Evolutionary conservation across 2,329 filamentous ascomycete genomes (phyloP).

Genomic region (Cladosporium sp.): DNA sequence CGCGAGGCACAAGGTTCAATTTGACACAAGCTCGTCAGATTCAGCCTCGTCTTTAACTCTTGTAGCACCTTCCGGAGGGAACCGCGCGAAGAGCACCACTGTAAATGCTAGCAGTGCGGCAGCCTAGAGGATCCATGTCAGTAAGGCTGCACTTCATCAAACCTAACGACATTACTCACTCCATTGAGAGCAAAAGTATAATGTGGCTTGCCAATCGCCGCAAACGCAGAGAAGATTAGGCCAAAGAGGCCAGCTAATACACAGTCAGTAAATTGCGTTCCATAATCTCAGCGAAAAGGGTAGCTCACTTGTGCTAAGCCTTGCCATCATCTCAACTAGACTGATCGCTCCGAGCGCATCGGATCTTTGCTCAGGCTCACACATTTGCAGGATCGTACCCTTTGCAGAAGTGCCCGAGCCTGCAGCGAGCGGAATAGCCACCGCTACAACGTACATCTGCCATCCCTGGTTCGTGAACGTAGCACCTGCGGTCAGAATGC

Average conservation of each 20-base stretch:
- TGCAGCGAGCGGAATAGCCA: constrained; percentile 66
- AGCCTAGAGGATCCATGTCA: constrained; percentile 30
- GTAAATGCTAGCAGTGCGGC: constrained; percentile 56
- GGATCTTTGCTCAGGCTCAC: constrained; percentile 58
- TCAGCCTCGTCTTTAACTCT: neutral
- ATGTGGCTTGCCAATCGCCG: constrained; percentile 59
- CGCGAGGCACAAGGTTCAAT: neutral
- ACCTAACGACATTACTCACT: neutral
- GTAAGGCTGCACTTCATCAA: neutral
- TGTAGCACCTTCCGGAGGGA: constrained; percentile 46
- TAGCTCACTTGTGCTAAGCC: constrained; percentile 53
- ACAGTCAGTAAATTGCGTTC: constrained; percentile 14
- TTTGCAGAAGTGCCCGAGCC: constrained; percentile 70
- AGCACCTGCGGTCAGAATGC: constrained; percentile 61
- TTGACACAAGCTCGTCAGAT: neutral
- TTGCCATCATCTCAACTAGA: constrained; percentile 67
- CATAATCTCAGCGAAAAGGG: neutral
- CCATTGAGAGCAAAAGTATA: constrained; percentile 69
- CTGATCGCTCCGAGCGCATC: constrained; percentile 70
- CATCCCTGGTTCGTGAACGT: constrained; percentile 63
- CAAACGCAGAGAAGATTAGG: constrained; percentile 64
- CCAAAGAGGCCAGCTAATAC: constrained; percentile 60
- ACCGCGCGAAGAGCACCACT: constrained; percentile 47
- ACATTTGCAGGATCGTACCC: constrained; percentile 72
- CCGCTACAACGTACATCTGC: constrained; percentile 69